Evolutionary conservation across 1,139 yeast species (phyloP).

Genomic region (Kluyveromyces sp.): DNA sequence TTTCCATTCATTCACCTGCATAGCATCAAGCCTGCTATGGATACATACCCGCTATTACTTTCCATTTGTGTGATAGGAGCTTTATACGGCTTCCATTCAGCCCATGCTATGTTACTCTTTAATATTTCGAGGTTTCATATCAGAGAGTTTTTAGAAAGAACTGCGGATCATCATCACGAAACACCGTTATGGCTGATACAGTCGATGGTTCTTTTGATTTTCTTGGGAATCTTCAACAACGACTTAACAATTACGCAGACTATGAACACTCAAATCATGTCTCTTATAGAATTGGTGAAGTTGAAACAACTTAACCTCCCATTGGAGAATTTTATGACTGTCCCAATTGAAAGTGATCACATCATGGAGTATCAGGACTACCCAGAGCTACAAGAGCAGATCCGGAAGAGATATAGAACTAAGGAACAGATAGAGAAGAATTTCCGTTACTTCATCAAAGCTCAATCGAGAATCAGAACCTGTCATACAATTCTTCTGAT

Average conservation of each 20-base stretch:
- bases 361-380: constrained; percentile 31
- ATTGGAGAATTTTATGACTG: constrained; percentile 51
- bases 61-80: constrained; percentile 90
- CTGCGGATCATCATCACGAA: constrained; percentile 47
- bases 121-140: constrained; percentile 73
- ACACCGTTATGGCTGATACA: constrained; percentile 90
- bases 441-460: constrained; percentile 68
- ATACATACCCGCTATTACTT: constrained; percentile 67
- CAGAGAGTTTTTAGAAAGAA: constrained; percentile 65
- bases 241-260: constrained; percentile 66
- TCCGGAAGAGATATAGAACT: constrained; percentile 29
- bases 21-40: constrained; percentile 50
- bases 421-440: constrained; percentile 42
- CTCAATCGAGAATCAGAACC: constrained; percentile 82
- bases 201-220: constrained; percentile 70
- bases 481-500: constrained; percentile 72
- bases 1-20: constrained; percentile 80
- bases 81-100: constrained; percentile 70
- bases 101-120: constrained; percentile 68
- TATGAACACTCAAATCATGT: constrained; percentile 68
- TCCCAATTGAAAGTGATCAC: constrained; percentile 42
- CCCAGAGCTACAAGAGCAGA: constrained; percentile 32
- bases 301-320: constrained; percentile 72
- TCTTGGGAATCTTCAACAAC: constrained; percentile 75
- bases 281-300: constrained; percentile 71